Conservation (phyloP, 2,329 filamentous ascomycete genomes). For the Arthrobotrys musiformis region DNA sequence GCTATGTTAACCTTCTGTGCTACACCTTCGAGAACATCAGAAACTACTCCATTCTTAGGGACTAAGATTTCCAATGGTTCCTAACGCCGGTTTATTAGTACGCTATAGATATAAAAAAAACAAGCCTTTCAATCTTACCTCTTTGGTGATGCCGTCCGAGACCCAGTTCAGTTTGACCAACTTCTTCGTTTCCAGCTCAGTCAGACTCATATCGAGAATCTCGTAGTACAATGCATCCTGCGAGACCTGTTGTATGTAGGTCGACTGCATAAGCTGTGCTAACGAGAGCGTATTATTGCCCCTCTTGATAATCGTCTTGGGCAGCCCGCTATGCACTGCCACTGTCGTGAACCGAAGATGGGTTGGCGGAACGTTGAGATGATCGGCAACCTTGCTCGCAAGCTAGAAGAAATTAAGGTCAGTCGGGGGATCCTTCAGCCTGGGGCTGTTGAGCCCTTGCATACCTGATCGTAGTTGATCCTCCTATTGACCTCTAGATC, state of each 20-base stretch:
- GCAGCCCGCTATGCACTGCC: constrained; percentile 78
- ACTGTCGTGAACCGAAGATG: constrained; percentile 93
- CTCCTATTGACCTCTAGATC: constrained; percentile 83
- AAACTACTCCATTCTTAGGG: constrained; percentile 82
- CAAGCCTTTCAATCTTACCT: constrained; percentile 69
- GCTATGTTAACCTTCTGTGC: constrained; percentile 83
- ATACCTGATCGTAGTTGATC: constrained; percentile 81
- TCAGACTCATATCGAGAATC: constrained; percentile 90
- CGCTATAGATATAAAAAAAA: constrained; percentile 39
- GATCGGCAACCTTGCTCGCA: constrained; percentile 81
- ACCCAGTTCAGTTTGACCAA: constrained; percentile 83
- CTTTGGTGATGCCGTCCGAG: constrained; percentile 89
- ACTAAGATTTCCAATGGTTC: constrained; percentile 85
- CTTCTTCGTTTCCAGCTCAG: constrained; percentile 93
- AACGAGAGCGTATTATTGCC: constrained; percentile 73
- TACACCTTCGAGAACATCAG: constrained; percentile 79
- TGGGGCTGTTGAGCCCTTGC: background rate
- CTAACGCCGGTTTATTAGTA: constrained; percentile 64
- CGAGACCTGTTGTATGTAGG: constrained; percentile 76
- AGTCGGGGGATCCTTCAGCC: background rate
- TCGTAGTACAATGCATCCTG: constrained; percentile 89
- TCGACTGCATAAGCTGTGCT: constrained; percentile 79
- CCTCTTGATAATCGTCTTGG: constrained; percentile 81
- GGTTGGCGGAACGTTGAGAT: constrained; percentile 80
- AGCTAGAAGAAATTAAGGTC: constrained; percentile 63